Conservation (phyloP, 1,139 yeast species). For the Kurtzmaniella quercitrusa region DNA sequence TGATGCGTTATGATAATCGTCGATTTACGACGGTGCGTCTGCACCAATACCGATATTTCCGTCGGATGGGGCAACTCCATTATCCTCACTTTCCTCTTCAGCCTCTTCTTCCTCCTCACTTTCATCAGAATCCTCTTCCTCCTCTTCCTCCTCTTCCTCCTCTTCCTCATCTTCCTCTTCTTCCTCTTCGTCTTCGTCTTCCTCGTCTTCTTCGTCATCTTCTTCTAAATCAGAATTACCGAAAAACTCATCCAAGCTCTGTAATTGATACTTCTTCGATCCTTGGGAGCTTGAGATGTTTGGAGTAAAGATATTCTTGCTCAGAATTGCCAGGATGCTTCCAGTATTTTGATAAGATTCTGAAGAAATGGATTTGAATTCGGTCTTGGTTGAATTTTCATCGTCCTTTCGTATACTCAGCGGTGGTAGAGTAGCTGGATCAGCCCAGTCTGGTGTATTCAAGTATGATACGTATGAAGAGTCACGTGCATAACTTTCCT, state of each 20-base stretch:
- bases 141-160: constrained; percentile 19
- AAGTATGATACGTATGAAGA: constrained; percentile 20
- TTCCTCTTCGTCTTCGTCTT: constrained; percentile 10
- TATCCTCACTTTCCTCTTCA: constrained; percentile 21
- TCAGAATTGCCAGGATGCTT: background rate
- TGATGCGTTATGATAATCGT: background rate
- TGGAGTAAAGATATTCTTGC: background rate
- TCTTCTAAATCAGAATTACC: constrained; percentile 39
- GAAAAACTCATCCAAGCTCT: constrained; percentile 82
- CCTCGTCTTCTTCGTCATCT: constrained; percentile 10
- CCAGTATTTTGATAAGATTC: background rate
- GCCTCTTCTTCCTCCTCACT: constrained; percentile 22
- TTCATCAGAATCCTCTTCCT: constrained; percentile 20
- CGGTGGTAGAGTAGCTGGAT: constrained; percentile 28
- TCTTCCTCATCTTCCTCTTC: constrained; percentile 14
- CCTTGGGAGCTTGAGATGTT: background rate
- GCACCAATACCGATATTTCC: background rate
- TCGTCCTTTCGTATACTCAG: constrained; percentile 34
- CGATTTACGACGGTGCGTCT: background rate
- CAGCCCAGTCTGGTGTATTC: constrained; percentile 31
- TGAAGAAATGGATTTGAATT: constrained; percentile 19
- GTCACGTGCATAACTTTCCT: constrained; percentile 2
- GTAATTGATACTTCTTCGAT: constrained; percentile 46
- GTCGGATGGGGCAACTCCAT: background rate
- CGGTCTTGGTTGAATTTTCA: constrained; percentile 7